Evolutionary conservation across 441 rosid species (phyloP).

Genomic region (Francoa sonchifolia): DNA sequence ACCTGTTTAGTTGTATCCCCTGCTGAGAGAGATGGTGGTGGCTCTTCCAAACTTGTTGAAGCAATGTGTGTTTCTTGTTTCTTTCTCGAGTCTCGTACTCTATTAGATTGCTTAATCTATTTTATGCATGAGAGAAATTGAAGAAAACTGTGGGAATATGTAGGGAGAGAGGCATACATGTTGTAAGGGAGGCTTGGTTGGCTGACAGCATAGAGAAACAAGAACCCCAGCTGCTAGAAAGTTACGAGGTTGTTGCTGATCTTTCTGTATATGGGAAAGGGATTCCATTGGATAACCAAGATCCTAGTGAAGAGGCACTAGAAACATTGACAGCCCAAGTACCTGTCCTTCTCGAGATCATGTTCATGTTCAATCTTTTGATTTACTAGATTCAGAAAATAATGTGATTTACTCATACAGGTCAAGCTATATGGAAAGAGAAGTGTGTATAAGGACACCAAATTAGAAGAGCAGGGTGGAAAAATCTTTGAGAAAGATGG

Average conservation of each 20-base stretch:
- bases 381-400: background rate
- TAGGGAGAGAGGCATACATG: slow-evolving; percentile 48
- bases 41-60: slow-evolving; percentile 51
- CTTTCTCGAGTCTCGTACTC: too few relatives aligned
- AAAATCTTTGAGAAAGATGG: slow-evolving; percentile 54
- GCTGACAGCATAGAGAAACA: slow-evolving; percentile 57
- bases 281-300: slow-evolving; percentile 62
- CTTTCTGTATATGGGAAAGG: slow-evolving; percentile 49
- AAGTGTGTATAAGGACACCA: slow-evolving; percentile 51
- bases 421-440: slow-evolving; percentile 58
- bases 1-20: slow-evolving; percentile 53
- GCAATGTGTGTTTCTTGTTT: slow-evolving; percentile 75
- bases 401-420: slow-evolving; percentile 21
- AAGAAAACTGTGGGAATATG: too few relatives aligned
- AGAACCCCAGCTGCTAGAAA: slow-evolving; percentile 50
- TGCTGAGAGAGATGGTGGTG: slow-evolving; percentile 53
- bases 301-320: slow-evolving; percentile 40
- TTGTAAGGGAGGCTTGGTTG: slow-evolving; percentile 65
- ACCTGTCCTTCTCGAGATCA: background rate
- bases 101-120: background rate
- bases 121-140: background rate
- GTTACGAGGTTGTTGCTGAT: slow-evolving; percentile 54
- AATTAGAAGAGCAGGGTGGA: slow-evolving; percentile 42
- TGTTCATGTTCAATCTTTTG: background rate
- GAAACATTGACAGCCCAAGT: slow-evolving; percentile 51